Evolutionary conservation across 192 early-diverging fungal species (phyloP), one percentile per base, ranked within the genome.

Genomic region (Podila epigama): DNA sequence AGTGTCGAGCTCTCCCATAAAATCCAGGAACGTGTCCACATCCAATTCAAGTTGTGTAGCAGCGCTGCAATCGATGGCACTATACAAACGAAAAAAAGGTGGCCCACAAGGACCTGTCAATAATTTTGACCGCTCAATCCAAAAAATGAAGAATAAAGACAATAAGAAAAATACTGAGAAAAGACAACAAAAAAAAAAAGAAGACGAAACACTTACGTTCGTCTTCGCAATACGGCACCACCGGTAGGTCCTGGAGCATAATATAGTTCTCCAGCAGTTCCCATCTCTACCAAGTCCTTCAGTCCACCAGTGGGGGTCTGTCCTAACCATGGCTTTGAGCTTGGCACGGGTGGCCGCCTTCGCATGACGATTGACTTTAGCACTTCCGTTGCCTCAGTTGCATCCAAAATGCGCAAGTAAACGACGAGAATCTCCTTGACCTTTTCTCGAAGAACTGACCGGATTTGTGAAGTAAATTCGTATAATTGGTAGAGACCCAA

Each of bases 21-120:
- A 87, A 13, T 89, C 85, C 15, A 94, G 55, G 56, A 95, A 88
- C 5, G 79, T 68, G 52, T 88, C 83, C 1, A 88, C 80, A 20
- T 92, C 85, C n/a, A 92, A 61, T 13, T 73, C 67, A 18, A 83
- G 57, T 41, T 87, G 79, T 22, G 75, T 79, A 5, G 61, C 68
- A 51, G 72, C 70, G 48, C 55, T 59, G 22, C 7, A 33, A 41
- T 78, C 51, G 20, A 56, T 35, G 9, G 25, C 48, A 35, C 69
- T 79, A 68, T 70, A 48, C 25, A 56, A 72, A 50, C 25, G 37
- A 34, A 37, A 33, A 27, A 44, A n/a, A 51, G 33, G n/a, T n/a
- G n/a, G n/a, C n/a, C n/a, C n/a, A 6, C 16, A n/a, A n/a, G n/a
- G n/a, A n/a, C n/a, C n/a, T n/a, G n/a, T n/a, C n/a, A n/a, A n/a